phyloP scores from a whole-genome alignment of 768 basidiomycete species.

The Pleurotus tuber-regium region DNA sequence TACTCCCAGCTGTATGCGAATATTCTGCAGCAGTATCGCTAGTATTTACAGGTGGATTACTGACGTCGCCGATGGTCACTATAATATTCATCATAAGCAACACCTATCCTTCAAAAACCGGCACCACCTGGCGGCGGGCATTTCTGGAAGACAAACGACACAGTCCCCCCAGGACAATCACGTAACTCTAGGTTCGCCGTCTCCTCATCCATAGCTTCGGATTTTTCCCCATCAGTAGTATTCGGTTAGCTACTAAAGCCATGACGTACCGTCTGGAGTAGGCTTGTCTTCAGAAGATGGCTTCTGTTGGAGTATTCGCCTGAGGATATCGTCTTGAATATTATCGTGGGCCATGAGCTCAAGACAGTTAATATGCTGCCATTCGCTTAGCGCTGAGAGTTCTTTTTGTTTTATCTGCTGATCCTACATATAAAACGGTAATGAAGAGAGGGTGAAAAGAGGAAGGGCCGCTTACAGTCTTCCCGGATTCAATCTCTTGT shows the following conservation, averaged over 20 bases:
- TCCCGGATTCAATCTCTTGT: conserved; percentile 44
- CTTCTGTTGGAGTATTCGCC: conserved; percentile 35
- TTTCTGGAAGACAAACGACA: conserved; percentile 78
- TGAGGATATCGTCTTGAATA: conserved; percentile 67
- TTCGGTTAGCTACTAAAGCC: conserved; percentile 27
- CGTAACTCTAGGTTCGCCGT: conserved; percentile 21
- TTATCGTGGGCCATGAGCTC: conserved; percentile 38
- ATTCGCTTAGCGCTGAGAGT: conserved; percentile 73
- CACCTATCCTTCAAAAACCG: too few relatives aligned
- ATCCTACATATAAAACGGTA: too few relatives aligned
- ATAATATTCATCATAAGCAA: too few relatives aligned
- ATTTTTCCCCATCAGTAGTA: conserved; percentile 48
- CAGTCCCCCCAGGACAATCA: conserved; percentile 60
- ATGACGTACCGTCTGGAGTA: conserved; percentile 8
- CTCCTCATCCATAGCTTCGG: conserved; percentile 33
- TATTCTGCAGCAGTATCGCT: too few relatives aligned
- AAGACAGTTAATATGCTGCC: conserved; percentile 83
- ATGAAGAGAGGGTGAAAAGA: neutral
- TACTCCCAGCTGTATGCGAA: too few relatives aligned
- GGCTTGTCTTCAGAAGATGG: conserved; percentile 8
- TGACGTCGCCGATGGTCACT: too few relatives aligned
- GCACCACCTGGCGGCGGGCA: conserved; percentile 29
- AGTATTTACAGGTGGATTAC: too few relatives aligned
- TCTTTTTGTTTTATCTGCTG: conserved; percentile 71
- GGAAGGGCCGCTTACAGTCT: conserved; percentile 45